Base-by-base conservation (phyloP, 768 basidiomycete species). In the Tubosaeta sp. region DNA sequence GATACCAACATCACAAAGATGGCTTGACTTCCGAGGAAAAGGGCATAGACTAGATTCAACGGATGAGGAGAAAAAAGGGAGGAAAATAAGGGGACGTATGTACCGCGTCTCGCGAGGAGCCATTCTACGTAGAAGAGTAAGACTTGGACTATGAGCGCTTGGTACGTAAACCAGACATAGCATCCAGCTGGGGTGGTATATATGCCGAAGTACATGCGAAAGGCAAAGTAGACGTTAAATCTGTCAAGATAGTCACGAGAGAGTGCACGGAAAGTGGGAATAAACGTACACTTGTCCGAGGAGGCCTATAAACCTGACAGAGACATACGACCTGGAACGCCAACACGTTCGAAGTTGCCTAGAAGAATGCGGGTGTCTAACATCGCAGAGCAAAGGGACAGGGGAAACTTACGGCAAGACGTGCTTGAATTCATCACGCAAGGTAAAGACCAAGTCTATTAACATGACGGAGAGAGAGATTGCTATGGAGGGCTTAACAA, bases 361-460 rank as follows among this genome's bases (percentile, higher is more conserved):
- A 43, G 7, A 29, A 25, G 31, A 3, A 3, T 2, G 17, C 25
- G 43, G 22, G n/a, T 14, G 33, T 46, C 10, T 13, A 42, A 6
- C 9, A 32, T 27, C 5, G 14, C 6, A 32, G 6, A 17, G 16
- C 8, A 11, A 10, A 39, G 0, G 19, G 38, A 39, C 19, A 9
- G 7, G 31, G 6, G 12, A n/a, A 2, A 53, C 65, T 59, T 32
- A 66, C 63, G 62, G 54, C 63, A 63, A 66, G 17, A 66, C 29
- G 9, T 44, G 3, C 32, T 48, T 56, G 14, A 34, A 8, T 42
- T 66, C 65, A 7, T 62, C 57, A 3, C 51, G 42, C 1, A 67
- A 11, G 1, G 52, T 42, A 33, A 43, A 59, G 0, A n/a, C 1
- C 26, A 48, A 60, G 12, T 66, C 65, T 2, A 35, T 9, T 22